Percentiles rank a stretch among this genome's conserved stretches.
phyloP scores from a whole-genome alignment of 345 rosid genomes.

The Iberis pinnata region DNA sequence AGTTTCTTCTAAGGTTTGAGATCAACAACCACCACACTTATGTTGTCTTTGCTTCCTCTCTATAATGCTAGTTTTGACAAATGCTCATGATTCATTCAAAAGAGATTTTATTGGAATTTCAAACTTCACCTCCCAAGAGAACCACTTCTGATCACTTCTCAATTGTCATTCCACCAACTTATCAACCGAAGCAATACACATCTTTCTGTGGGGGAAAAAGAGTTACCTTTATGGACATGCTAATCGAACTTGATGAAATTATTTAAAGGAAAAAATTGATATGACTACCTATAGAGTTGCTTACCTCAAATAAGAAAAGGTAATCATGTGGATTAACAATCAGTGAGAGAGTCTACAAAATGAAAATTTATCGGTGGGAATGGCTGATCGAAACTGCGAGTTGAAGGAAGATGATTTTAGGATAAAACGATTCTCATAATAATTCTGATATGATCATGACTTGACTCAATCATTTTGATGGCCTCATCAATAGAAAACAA shows the following conservation, averaged over 20 bases:
- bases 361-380: conserved; percentile 64
- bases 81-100: not conserved
- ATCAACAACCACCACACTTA: too few relatives aligned
- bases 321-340: conserved; percentile 63
- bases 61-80: too few relatives aligned
- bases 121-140: conserved; percentile 69
- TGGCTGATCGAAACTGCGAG: too few relatives aligned
- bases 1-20: too few relatives aligned
- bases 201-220: conserved; percentile 35
- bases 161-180: conserved; percentile 47
- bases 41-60: too few relatives aligned
- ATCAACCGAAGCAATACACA: conserved; percentile 80
- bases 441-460: too few relatives aligned
- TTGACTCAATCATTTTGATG: too few relatives aligned
- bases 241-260: not conserved
- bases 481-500: too few relatives aligned
- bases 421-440: too few relatives aligned
- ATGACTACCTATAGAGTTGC: not conserved
- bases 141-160: conserved; percentile 50
- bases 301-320: conserved; percentile 47
- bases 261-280: not conserved
- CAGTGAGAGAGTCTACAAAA: conserved; percentile 53
- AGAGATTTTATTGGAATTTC: not conserved
- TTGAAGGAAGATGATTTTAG: too few relatives aligned
- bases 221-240: conserved; percentile 1